A percentile compares a stretch with the other conserved stretches of the same genome.
These are phyloP conservation scores for Pythium aristosporum DNA, from an alignment of 352 stramenopile species.

Conservation along the genomic window DNA sequence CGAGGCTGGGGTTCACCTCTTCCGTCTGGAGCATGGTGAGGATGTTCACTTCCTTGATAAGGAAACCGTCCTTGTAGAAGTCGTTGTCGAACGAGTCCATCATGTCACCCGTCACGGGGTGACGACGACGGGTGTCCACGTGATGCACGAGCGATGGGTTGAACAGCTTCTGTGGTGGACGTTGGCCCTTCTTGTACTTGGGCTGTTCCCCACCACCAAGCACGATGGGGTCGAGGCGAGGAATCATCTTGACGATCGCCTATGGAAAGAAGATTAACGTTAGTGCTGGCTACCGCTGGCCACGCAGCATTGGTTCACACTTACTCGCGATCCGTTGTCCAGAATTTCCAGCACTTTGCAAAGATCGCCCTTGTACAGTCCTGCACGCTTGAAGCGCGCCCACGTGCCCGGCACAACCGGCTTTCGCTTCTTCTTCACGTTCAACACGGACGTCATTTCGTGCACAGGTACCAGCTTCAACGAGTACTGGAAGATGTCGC, in stretches of 20 bases:
- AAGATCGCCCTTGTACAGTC: conserved; percentile 86
- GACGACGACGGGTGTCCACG: conserved; percentile 58
- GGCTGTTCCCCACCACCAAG: conserved; percentile 69
- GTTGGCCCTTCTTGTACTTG: conserved; percentile 90
- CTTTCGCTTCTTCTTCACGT: conserved; percentile 83
- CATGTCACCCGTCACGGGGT: conserved; percentile 76
- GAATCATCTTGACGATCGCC: conserved; percentile 87
- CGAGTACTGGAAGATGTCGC: conserved; percentile 84
- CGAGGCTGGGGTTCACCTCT: conserved; percentile 82
- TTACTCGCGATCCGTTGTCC: conserved; percentile 76
- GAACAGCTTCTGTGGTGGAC: conserved; percentile 85
- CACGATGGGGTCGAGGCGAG: conserved; percentile 75
- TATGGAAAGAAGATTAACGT: conserved; percentile 16
- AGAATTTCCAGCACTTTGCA: conserved; percentile 88
- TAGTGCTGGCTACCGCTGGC: background rate
- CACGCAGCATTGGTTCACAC: conserved; percentile 7
- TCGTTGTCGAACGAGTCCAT: conserved; percentile 89
- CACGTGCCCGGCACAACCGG: conserved; percentile 74
- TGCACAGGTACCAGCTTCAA: conserved; percentile 90
- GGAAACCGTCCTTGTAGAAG: conserved; percentile 86
- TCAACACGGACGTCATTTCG: conserved; percentile 89
- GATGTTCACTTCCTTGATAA: conserved; percentile 88
- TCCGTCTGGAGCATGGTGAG: conserved; percentile 82
- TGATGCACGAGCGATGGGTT: conserved; percentile 67
- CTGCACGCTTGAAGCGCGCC: conserved; percentile 84